Percentiles rank a stretch among this genome's conserved stretches.
Conservation (phyloP, 805 yeast species). For the Myxozyma vanderwaltii region DNA sequence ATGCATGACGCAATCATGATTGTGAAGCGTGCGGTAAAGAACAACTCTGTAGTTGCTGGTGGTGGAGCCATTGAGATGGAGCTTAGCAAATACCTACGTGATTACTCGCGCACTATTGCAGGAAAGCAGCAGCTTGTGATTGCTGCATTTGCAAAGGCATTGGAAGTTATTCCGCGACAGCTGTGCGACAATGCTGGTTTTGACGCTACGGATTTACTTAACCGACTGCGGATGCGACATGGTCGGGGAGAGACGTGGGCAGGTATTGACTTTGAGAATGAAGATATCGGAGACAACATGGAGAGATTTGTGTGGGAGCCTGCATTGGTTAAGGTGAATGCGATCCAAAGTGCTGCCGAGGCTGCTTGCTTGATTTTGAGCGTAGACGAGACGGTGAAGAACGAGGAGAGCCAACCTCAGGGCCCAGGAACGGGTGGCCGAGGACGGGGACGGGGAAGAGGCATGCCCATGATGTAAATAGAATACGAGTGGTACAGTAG, state of each 20-base stretch:
- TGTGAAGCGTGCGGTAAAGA: conserved; percentile 89
- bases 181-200: conserved; percentile 98
- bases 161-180: conserved; percentile 96
- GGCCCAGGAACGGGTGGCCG: conserved; percentile 39
- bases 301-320: conserved; percentile 97
- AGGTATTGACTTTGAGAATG: conserved; percentile 90
- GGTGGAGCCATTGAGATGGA: conserved; percentile 99
- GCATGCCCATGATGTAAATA: conserved; percentile 18
- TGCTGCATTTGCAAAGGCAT: conserved; percentile 88
- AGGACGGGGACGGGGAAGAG: conserved; percentile 33
- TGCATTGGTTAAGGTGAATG: conserved; percentile 87
- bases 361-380: conserved; percentile 90
- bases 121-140: conserved; percentile 95
- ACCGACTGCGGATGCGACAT: conserved; percentile 88
- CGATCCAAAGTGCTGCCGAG: conserved; percentile 93
- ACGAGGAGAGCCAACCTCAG: conserved; percentile 44
- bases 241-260: conserved; percentile 90
- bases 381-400: conserved; percentile 83
- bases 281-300: conserved; percentile 78
- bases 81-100: conserved; percentile 82
- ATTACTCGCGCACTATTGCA: conserved; percentile 80
- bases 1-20: conserved; percentile 98
- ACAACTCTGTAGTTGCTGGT: conserved; percentile 89
- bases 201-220: conserved; percentile 93
- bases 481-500: not conserved